phyloP scores from a whole-genome alignment of 2,329 filamentous ascomycete species.

The Davidsoniella virescens region DNA sequence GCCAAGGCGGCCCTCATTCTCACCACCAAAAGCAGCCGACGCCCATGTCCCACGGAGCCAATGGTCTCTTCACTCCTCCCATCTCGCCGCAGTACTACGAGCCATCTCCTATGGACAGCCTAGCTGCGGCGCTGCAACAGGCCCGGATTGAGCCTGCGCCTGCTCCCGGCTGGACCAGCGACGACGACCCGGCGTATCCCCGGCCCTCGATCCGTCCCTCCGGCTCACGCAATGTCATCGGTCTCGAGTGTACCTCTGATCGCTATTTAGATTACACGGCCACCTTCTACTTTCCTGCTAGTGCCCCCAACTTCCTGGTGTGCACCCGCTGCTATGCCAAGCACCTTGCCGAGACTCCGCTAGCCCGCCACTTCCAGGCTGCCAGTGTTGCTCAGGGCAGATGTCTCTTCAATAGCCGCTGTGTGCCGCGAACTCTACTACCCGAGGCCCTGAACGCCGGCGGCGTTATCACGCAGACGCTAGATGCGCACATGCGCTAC shows the following conservation, averaged over 20 bases:
- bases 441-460: not conserved
- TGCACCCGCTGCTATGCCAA: constrained; percentile 28
- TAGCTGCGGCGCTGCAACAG: not conserved
- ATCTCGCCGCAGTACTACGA: not conserved
- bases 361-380: constrained; percentile 19
- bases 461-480: constrained; percentile 7
- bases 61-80: not conserved
- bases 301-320: constrained; percentile 20
- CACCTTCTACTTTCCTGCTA: constrained; percentile 20
- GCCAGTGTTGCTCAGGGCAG: not conserved
- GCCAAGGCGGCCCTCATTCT: too few relatives aligned
- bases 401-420: constrained; percentile 8
- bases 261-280: constrained; percentile 17
- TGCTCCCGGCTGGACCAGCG: not conserved
- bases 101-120: not conserved
- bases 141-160: not conserved
- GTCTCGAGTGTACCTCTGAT: constrained; percentile 4
- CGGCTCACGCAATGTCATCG: not conserved
- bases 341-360: constrained; percentile 19
- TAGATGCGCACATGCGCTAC: constrained; percentile 19
- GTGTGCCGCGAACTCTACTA: not conserved
- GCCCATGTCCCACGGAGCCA: not conserved
- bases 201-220: not conserved
- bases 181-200: not conserved
- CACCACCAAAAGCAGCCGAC: not conserved